A percentile compares a stretch with the other conserved stretches of the same genome.
phyloP scores from a whole-genome alignment of 2,329 filamentous ascomycete genomes.

The Alternaria sp. region DNA sequence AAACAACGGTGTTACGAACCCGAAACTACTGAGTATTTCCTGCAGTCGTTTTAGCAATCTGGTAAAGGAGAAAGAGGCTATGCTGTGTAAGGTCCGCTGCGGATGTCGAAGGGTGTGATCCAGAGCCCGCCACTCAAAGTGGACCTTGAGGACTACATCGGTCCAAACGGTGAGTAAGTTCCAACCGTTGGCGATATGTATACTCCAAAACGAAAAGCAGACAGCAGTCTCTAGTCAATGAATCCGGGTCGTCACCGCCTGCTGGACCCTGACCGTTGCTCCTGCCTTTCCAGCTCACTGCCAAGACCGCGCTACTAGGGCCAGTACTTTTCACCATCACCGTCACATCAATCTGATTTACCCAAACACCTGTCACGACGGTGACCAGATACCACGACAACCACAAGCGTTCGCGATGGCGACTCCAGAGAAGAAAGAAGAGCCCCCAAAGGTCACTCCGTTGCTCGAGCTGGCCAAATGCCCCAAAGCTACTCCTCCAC shows the following conservation, averaged over 20 bases:
- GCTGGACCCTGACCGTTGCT: not conserved
- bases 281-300: not conserved
- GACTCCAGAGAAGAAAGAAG: not conserved
- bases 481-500: not conserved
- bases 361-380: not conserved
- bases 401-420: not conserved
- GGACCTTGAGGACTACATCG: not conserved
- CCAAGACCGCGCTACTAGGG: not conserved
- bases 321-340: not conserved
- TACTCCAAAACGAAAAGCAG: not conserved
- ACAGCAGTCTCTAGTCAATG: not conserved
- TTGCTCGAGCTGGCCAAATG: not conserved
- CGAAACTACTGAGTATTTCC: not conserved
- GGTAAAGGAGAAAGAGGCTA: no score
- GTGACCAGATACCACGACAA: not conserved
- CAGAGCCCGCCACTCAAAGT: not conserved
- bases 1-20: rapidly evolving
- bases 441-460: not conserved
- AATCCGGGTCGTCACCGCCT: not conserved
- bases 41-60: no score
- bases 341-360: not conserved
- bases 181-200: not conserved
- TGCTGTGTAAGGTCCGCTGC: not conserved
- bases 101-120: not conserved
- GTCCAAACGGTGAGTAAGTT: not conserved